Base-by-base conservation (phyloP, 208 protist genomes). In the Leishmania tropica region DNA sequence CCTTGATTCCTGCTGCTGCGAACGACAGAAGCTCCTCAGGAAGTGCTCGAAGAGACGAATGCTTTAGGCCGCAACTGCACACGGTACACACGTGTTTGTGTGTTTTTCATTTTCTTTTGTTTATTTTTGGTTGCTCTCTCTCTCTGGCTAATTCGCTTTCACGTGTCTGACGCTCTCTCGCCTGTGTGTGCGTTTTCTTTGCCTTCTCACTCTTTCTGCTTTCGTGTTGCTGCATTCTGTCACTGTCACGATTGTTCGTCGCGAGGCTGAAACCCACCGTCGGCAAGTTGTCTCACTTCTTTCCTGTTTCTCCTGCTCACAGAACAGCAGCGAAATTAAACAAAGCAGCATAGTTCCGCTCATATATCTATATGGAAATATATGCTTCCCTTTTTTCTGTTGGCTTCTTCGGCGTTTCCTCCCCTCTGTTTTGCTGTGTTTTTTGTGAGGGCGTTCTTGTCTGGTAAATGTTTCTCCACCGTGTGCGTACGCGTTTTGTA, bases 191-290 rank as follows among this genome's bases (percentile, higher is more conserved):
- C 45, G n/a, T 53, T 42, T 45, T 64, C 51, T 65, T 79, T 76
- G 72, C 19, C 79, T 76, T 37, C 76, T 70, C 31, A 54, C 28
- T 75, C 72, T 65, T 82, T 76, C 31, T 74, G 1, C 48, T 47
- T 58, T 58, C 31, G 48, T 72, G 35, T 54, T 84, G 64, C 54
- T 75, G 67, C 58, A 80, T 87, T 37, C 21, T 48, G 5, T 48
- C 31, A 42, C 35, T 28, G 51, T 45, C 24, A 37, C 19, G 7
- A 56, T 56, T 13, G 37, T n/a, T 28, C 31, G 65, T 56, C 60
- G 53, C n/a, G 48, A 71, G 35, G 48, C 31, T 51, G 37, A 83
- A 78, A 73, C 19, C 60, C 51, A 21, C 76, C 40, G 45, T 77
- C 75, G 53, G 11, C 28, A 13, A 78, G 40, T 47, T 31, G 47